Base-by-base conservation (phyloP, 345 rosid genomes). In the Lepidium aucheri region DNA sequence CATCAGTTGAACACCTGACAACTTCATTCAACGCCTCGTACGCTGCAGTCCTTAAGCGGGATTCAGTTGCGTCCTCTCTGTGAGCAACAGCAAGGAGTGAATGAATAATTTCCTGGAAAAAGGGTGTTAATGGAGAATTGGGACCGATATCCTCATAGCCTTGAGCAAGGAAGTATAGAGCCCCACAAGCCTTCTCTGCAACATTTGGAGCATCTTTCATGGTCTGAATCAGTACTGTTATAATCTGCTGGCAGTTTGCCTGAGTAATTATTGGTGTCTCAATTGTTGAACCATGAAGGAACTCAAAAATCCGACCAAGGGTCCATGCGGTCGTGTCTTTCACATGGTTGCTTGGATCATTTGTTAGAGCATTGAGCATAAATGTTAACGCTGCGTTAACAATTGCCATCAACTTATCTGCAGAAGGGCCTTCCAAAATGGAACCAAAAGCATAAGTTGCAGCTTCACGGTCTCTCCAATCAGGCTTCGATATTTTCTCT, bases 131-230 rank as follows among this genome's bases (percentile, higher is more conserved):
- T 3, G 88, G 93, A 69, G 87, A 74, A 10, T 77, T 74, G 33
- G 76, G 71, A 58, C 79, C 84, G 0, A 74, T 67, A 28, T 83
- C 88, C 74, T 85, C 94, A 59, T 78, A 87, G 57, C 90, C 90
- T 52, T 87, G 94, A 45, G 87, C 85, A 60, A 85, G 84, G 33
- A 85, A 85, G 67, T 81, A 85, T 12, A 85, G 84, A 50, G 90
- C 90, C 16, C 87, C 90, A 63, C 90, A 85, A 65, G 90, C 90
- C 73, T 85, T 85, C 75, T 83, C 90, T 0, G 90, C 87, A 45
- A 83, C 90, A 78, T 85, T 85, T 16, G 90, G 85, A 43, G 67
- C 90, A 68, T 87, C 94, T 50, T 81, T 85, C 90, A 87, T 87
- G 64, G 84, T 70, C 63, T 85, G 88, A 62, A 87, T 79, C 28